Evolutionary conservation across 2,329 filamentous ascomycete genomes (phyloP), one percentile per base, ranked within the genome.

Genomic region (Hypoxylon sp.): DNA sequence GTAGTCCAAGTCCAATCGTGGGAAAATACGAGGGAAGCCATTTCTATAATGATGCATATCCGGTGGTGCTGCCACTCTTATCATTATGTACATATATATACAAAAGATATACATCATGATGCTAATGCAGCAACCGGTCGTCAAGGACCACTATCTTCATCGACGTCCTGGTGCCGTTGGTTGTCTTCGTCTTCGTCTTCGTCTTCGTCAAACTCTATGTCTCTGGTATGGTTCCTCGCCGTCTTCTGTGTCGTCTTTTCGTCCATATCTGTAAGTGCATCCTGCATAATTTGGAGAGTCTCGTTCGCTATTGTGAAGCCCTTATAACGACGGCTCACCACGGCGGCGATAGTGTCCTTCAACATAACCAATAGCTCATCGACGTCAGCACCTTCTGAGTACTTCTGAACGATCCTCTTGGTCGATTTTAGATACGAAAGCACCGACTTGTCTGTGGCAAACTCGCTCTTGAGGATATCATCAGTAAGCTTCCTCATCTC

Each of bases 271-370:
- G 30, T 60, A 14, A 74, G 31, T 30, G 76, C 77, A 27, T 75
- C 68, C 2, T 72, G 61, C 59, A 78, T 72, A 37, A 79, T 77
- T 22, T 64, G 68, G 14, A 78, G 64, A 8, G 73, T 71, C 65
- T 76, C 71, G 8, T 69, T 30, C 5, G 70, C 71, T 37, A 78
- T 75, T n/a, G 44, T 59, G 6, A 62, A 57, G 17, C 71, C 72
- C 33, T 71, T 33, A 10, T 14, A 51, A 27, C 77, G 74, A n/a
- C 48, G 61, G 25, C 49, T 44, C 13, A 17, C 40, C 27, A 55
- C 63, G 3, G 11, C 25, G 10, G 46, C 56, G 51, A 75, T 68
- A 7, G 68, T 74, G 6, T 61, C 33, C 35, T 72, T 27, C 22
- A 79, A 22, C 2, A 73, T 56, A 14, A 68, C 64, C 4, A 71